Conservation (phyloP, 176 grass and related monocot species). For the Lolium rigidum region DNA sequence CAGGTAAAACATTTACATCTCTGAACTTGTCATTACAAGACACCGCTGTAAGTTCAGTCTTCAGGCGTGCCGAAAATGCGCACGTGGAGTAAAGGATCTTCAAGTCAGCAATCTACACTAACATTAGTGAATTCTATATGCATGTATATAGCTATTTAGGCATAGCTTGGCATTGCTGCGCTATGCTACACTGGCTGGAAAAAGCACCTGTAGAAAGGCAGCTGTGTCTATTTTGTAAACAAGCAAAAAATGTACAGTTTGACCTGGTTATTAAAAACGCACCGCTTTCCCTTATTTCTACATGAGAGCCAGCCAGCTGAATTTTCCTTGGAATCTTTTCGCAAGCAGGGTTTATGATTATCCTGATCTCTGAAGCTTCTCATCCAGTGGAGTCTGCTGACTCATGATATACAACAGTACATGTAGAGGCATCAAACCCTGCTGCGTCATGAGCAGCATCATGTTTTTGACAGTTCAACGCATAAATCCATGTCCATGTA, state of each 20-base stretch:
- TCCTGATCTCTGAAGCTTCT: slow-evolving; percentile 33
- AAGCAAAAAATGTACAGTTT: slow-evolving; percentile 16
- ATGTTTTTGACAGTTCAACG: slow-evolving; percentile 29
- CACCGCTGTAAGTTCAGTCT: slow-evolving; percentile 50
- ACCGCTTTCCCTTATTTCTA: slow-evolving; percentile 48
- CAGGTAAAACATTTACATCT: slow-evolving; percentile 74
- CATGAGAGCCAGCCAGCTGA: slow-evolving; percentile 33
- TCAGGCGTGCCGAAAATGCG: slow-evolving; percentile 24
- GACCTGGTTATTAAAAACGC: slow-evolving; percentile 56
- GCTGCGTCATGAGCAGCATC: slow-evolving; percentile 18
- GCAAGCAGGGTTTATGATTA: slow-evolving; percentile 22
- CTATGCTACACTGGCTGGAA: slow-evolving; percentile 44
- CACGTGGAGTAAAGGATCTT: slow-evolving; percentile 30
- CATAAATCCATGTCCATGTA: slow-evolving; percentile 20
- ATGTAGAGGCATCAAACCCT: slow-evolving; percentile 47
- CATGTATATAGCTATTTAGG: slow-evolving; percentile 52
- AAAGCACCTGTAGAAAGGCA: slow-evolving; percentile 46
- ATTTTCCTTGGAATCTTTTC: slow-evolving; percentile 10
- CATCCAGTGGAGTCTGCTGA: slow-evolving; percentile 36
- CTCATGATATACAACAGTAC: slow-evolving; percentile 31
- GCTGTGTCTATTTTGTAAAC: slow-evolving; percentile 35
- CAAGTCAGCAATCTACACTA: slow-evolving; percentile 63
- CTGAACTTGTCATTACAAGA: slow-evolving; percentile 54
- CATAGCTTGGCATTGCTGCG: slow-evolving; percentile 41
- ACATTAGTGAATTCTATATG: slow-evolving; percentile 75